Percentiles rank a stretch among this genome's conserved stretches.
phyloP scores from a whole-genome alignment of 2,329 filamentous ascomycete genomes.

The Magnaporthiopsis rhizophila region DNA sequence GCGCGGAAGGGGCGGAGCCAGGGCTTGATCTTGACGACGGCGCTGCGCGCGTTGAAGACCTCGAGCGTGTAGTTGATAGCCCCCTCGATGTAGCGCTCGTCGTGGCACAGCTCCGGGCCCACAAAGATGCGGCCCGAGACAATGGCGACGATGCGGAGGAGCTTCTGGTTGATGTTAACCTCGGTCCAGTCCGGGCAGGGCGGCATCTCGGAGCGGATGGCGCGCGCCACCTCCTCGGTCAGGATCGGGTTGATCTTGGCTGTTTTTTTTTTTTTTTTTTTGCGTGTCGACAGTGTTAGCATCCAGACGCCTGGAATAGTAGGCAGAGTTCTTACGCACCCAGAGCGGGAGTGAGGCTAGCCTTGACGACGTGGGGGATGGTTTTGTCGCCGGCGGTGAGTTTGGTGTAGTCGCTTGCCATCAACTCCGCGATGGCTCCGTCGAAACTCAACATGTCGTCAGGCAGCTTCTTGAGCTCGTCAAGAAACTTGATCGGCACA shows the following conservation, averaged over 20 bases:
- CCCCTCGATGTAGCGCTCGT: constrained; percentile 35
- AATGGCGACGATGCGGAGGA: constrained; percentile 37
- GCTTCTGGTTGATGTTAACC: constrained; percentile 23
- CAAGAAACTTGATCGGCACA: constrained; percentile 21
- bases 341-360: constrained; percentile 24
- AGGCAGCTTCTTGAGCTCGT: constrained; percentile 23
- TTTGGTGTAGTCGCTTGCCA: constrained; percentile 27
- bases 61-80: constrained; percentile 39
- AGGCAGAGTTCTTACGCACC: constrained; percentile 14
- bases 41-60: constrained; percentile 26
- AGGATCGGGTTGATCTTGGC: constrained; percentile 27
- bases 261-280: too few species aligned
- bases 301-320: too few species aligned
- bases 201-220: constrained; percentile 26
- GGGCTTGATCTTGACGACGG: constrained; percentile 19
- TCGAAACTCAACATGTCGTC: constrained; percentile 24
- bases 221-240: constrained; percentile 27
- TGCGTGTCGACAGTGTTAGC: too few species aligned
- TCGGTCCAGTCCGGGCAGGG: constrained; percentile 30
- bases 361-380: constrained; percentile 23
- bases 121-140: constrained; percentile 39
- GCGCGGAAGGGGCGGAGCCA: constrained; percentile 27
- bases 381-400: constrained; percentile 17
- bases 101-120: constrained; percentile 35
- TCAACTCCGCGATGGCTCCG: constrained; percentile 19